Conservation (phyloP, 2,329 filamentous ascomycete species). For the Aureobasidium melanogenum region DNA sequence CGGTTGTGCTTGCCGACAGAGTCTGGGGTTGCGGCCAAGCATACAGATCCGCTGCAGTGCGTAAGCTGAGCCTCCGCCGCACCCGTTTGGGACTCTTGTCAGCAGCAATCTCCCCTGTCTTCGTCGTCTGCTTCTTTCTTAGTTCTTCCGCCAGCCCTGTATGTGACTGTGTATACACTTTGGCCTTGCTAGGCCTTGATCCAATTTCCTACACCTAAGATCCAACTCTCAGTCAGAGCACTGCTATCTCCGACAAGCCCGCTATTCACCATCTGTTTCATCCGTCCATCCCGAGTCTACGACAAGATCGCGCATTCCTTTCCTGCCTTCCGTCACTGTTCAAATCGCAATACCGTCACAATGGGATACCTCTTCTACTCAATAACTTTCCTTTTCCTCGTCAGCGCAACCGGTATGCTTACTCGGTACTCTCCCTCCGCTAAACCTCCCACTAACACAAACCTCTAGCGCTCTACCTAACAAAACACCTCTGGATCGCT, state of each 20-base stretch:
- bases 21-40: background rate
- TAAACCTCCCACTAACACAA: background rate
- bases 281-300: background rate
- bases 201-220: background rate
- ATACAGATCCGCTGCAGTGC: background rate
- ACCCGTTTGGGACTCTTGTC: background rate
- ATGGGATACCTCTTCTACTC: constrained; percentile 81
- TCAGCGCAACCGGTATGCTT: constrained; percentile 57
- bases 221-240: background rate
- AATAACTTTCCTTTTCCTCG: constrained; percentile 60
- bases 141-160: background rate
- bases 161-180: background rate
- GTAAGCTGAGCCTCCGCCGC: background rate
- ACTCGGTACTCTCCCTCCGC: constrained; percentile 10
- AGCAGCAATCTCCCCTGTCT: constrained; percentile 3
- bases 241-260: background rate
- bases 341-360: constrained; percentile 10
- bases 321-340: background rate
- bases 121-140: background rate
- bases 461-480: constrained; percentile 62
- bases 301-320: background rate
- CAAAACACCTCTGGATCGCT: constrained; percentile 67
- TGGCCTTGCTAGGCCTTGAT: background rate
- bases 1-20: background rate
- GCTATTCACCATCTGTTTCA: background rate